Percentiles rank a stretch among this genome's conserved stretches.
These are phyloP conservation scores for Suillus subalutaceus DNA, from an alignment of 768 basidiomycete genomes.

Conservation along the genomic window DNA sequence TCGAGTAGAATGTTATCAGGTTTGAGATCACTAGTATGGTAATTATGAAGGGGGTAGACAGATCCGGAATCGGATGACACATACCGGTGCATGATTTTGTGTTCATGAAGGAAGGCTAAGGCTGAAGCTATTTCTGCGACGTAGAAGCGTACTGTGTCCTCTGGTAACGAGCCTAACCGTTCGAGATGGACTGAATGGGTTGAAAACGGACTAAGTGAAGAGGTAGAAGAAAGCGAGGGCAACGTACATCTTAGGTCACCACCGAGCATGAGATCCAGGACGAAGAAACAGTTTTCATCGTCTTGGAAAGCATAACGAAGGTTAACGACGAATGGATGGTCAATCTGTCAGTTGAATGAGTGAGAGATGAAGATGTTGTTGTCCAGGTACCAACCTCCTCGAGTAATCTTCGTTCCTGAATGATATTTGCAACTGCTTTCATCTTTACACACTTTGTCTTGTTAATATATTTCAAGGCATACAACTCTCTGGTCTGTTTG, in stretches of 20 bases:
- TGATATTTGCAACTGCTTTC: conserved; percentile 97
- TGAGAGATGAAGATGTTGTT: neutral
- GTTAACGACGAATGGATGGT: conserved; percentile 95
- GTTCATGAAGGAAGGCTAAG: conserved; percentile 88
- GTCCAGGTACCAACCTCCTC: conserved; percentile 72
- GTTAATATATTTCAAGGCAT: conserved; percentile 99
- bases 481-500: conserved; percentile 95
- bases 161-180: conserved; percentile 70
- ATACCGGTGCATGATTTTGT: conserved; percentile 94
- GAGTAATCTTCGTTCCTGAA: conserved; percentile 91
- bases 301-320: conserved; percentile 96
- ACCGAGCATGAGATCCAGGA: conserved; percentile 95
- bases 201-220: conserved; percentile 4
- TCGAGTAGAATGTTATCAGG: conserved; percentile 98
- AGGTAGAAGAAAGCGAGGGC: neutral
- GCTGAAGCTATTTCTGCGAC: conserved; percentile 89
- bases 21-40: conserved; percentile 77
- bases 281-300: conserved; percentile 98
- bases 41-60: neutral
- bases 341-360: conserved; percentile 57
- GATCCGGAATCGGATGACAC: conserved; percentile 24
- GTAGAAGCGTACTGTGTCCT: conserved; percentile 85
- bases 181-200: conserved; percentile 77
- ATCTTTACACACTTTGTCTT: conserved; percentile 97
- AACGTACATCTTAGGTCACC: conserved; percentile 89